phyloP scores from a whole-genome alignment of 78 protist species.

The Dictyostelium brefeldianum region DNA sequence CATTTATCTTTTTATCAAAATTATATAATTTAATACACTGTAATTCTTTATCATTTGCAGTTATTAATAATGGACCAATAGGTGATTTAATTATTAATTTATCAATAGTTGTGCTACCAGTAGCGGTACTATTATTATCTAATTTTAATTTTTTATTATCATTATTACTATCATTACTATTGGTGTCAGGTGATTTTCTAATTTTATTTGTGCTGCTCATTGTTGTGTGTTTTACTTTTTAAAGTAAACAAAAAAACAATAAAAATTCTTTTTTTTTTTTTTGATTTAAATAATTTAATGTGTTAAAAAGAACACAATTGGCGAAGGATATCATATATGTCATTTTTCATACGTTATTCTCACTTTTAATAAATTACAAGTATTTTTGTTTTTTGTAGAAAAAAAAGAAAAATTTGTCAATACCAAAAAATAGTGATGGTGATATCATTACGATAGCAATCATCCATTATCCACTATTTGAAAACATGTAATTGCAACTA shows the following conservation, averaged over 20 bases:
- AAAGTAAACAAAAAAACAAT: neutral
- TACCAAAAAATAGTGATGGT: too few relatives aligned
- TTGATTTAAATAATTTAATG: too few relatives aligned
- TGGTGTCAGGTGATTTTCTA: neutral
- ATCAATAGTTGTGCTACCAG: neutral
- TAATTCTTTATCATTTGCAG: neutral
- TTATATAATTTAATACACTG: neutral
- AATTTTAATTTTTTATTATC: constrained; percentile 4
- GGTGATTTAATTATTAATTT: neutral
- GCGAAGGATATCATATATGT: too few relatives aligned
- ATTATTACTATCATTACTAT: neutral
- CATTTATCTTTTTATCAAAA: neutral
- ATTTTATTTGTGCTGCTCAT: neutral
- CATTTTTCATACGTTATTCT: too few relatives aligned
- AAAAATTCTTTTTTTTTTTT: too few relatives aligned
- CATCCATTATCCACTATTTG: too few relatives aligned
- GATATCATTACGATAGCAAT: too few relatives aligned
- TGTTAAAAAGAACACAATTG: too few relatives aligned
- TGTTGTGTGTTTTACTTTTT: neutral
- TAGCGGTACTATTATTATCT: neutral
- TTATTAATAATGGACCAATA: neutral
- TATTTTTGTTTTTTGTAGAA: too few relatives aligned
- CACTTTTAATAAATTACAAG: too few relatives aligned
- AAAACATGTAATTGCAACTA: too few relatives aligned
- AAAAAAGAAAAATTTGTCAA: too few relatives aligned